Evolutionary conservation across 2,329 filamentous ascomycete species (phyloP).

Genomic region (Ascochyta pisi): DNA sequence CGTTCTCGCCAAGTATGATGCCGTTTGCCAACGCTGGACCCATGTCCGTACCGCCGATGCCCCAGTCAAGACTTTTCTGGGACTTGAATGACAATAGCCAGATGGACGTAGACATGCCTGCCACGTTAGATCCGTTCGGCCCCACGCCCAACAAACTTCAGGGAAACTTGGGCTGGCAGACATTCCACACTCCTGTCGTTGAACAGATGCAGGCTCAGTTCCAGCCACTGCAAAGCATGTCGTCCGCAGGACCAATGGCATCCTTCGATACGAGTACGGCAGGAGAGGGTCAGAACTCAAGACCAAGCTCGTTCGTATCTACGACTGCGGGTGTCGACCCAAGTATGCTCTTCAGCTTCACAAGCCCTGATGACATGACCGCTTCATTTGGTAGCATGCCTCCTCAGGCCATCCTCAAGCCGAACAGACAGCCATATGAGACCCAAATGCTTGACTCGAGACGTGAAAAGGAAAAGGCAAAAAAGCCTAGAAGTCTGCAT

Average conservation of each 20-base stretch:
- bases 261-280: slow-evolving; percentile 34
- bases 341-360: slow-evolving; percentile 55
- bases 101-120: slow-evolving; percentile 46
- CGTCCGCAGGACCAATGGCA: slow-evolving; percentile 29
- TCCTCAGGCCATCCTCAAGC: slow-evolving; percentile 25
- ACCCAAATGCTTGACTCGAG: slow-evolving; percentile 45
- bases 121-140: slow-evolving; percentile 44
- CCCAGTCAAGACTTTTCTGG: slow-evolving; percentile 55
- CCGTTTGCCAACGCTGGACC: slow-evolving; percentile 60
- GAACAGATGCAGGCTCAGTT: slow-evolving; percentile 46
- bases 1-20: slow-evolving; percentile 65
- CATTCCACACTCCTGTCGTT: slow-evolving; percentile 36
- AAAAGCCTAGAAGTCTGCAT: slow-evolving; percentile 44
- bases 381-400: slow-evolving; percentile 39
- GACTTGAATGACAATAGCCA: slow-evolving; percentile 40
- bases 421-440: slow-evolving; percentile 49
- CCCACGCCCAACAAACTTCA: slow-evolving; percentile 46
- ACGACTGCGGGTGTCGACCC: slow-evolving; percentile 55
- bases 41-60: slow-evolving; percentile 63
- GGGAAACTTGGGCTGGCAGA: slow-evolving; percentile 40
- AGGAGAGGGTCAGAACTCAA: slow-evolving; percentile 28
- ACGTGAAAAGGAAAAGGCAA: slow-evolving; percentile 43
- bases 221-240: slow-evolving; percentile 40
- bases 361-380: slow-evolving; percentile 34
- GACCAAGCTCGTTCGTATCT: slow-evolving; percentile 42